Percentiles rank a stretch among this genome's conserved stretches.
Evolutionary conservation across 352 stramenopile genomes (phyloP).

Genomic region (Phytophthora agathidicida): DNA sequence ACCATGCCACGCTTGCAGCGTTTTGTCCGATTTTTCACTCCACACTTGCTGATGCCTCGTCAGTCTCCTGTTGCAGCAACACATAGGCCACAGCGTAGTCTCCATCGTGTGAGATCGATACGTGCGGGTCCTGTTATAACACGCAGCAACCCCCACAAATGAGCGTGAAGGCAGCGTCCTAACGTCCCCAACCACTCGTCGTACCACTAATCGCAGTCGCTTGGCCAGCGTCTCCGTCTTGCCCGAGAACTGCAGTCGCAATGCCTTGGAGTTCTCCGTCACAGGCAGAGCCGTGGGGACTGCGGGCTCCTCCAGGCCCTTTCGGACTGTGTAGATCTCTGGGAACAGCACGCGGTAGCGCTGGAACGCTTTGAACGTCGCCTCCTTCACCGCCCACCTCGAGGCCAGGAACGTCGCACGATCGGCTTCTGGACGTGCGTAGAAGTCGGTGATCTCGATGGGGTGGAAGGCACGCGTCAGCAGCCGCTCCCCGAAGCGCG

Average conservation of each 20-base stretch:
- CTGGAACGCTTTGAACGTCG: constrained; percentile 86
- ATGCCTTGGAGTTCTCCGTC: constrained; percentile 38
- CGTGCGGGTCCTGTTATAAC: constrained; percentile 50
- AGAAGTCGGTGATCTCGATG: constrained; percentile 69
- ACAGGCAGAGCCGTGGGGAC: constrained; percentile 38
- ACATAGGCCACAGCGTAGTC: constrained; percentile 86
- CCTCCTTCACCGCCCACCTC: constrained; percentile 86
- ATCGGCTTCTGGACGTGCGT: constrained; percentile 36
- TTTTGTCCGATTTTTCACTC: too few species aligned
- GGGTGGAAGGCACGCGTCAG: constrained; percentile 67
- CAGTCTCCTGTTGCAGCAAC: constrained; percentile 57
- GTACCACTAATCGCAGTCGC: constrained; percentile 62
- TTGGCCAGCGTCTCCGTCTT: constrained; percentile 56
- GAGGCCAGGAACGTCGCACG: constrained; percentile 71
- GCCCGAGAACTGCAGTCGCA: constrained; percentile 65
- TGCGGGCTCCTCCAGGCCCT: not conserved
- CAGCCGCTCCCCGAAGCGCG: constrained; percentile 69
- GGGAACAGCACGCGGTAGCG: constrained; percentile 80
- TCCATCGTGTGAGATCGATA: constrained; percentile 84
- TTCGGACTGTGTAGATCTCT: constrained; percentile 53
- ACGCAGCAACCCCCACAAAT: constrained; percentile 2
- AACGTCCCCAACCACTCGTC: not conserved
- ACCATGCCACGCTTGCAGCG: too few species aligned
- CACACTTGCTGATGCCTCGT: not conserved
- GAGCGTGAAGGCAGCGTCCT: not conserved